Conservation (phyloP, 106 monocot species). For the Alisma plantagoaquatica region DNA sequence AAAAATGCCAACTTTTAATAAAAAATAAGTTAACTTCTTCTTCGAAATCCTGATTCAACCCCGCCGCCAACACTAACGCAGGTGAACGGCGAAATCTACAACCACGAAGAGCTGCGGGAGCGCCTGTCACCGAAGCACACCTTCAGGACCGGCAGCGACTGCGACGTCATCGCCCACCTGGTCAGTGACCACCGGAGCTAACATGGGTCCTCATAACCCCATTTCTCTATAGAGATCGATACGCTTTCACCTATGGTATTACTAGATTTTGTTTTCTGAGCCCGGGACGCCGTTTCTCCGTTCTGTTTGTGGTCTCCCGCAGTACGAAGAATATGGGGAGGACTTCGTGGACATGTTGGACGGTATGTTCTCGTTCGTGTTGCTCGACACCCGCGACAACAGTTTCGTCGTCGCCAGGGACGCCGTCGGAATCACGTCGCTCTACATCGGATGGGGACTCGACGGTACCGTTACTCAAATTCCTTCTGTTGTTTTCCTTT, state of each 20-base stretch:
- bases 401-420: constrained; percentile 49
- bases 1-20: too few species aligned
- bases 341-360: constrained; percentile 38
- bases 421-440: constrained; percentile 48
- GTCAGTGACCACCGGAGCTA: too few species aligned
- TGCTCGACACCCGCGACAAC: constrained; percentile 40
- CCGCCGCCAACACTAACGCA: too few species aligned
- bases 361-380: constrained; percentile 51
- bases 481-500: too few species aligned
- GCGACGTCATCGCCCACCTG: constrained; percentile 76
- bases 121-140: constrained; percentile 36
- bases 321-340: constrained; percentile 65
- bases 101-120: constrained; percentile 51
- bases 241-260: too few species aligned
- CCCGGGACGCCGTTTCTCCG: too few species aligned
- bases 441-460: constrained; percentile 61
- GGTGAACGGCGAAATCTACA: constrained; percentile 79
- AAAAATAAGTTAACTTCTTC: too few species aligned
- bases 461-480: constrained; percentile 41
- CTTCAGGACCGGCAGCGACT: constrained; percentile 69
- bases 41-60: too few species aligned
- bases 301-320: too few species aligned
- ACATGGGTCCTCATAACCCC: too few species aligned
- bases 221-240: too few species aligned
- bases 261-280: too few species aligned